Conservation (phyloP, 2,329 filamentous ascomycete genomes). For the Davidsoniella australis region DNA sequence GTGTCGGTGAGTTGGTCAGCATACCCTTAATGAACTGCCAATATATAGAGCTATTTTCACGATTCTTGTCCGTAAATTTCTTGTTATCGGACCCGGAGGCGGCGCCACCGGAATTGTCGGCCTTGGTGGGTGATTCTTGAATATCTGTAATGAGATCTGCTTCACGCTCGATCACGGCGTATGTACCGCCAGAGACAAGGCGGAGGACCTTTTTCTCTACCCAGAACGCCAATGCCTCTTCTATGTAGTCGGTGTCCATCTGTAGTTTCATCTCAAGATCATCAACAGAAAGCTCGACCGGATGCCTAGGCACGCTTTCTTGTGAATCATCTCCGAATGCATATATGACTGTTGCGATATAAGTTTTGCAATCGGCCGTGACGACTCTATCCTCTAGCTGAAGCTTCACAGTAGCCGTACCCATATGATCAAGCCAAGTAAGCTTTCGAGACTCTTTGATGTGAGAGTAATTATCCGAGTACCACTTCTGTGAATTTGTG, state of each 20-base stretch:
- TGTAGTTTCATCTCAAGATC: slow-evolving; percentile 41
- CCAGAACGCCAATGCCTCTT: slow-evolving; percentile 55
- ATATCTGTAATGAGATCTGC: background rate
- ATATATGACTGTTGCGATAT: slow-evolving; percentile 76
- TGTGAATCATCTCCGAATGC: slow-evolving; percentile 38
- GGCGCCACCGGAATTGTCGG: slow-evolving; percentile 16
- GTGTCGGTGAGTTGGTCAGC: slow-evolving; percentile 72
- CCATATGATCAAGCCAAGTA: slow-evolving; percentile 72
- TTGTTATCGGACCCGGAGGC: slow-evolving; percentile 23
- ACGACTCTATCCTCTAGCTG: slow-evolving; percentile 68
- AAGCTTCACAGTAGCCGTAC: slow-evolving; percentile 63
- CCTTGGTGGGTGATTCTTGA: background rate
- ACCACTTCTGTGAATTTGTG: slow-evolving; percentile 44
- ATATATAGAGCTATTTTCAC: slow-evolving; percentile 49
- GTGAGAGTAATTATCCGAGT: slow-evolving; percentile 58
- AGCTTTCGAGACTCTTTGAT: slow-evolving; percentile 75
- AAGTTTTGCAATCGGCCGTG: slow-evolving; percentile 56
- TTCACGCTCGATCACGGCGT: slow-evolving; percentile 46
- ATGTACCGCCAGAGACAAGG: slow-evolving; percentile 36
- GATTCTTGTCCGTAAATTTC: slow-evolving; percentile 29
- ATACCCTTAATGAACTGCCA: slow-evolving; percentile 88
- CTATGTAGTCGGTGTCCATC: slow-evolving; percentile 59
- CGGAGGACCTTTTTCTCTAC: slow-evolving; percentile 48
- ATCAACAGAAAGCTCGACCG: slow-evolving; percentile 21
- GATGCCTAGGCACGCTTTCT: slow-evolving; percentile 22